Percentiles rank a stretch among this genome's conserved stretches.
Conservation (phyloP, 202 grass and related monocot species). For the Carex sylvatica region DNA sequence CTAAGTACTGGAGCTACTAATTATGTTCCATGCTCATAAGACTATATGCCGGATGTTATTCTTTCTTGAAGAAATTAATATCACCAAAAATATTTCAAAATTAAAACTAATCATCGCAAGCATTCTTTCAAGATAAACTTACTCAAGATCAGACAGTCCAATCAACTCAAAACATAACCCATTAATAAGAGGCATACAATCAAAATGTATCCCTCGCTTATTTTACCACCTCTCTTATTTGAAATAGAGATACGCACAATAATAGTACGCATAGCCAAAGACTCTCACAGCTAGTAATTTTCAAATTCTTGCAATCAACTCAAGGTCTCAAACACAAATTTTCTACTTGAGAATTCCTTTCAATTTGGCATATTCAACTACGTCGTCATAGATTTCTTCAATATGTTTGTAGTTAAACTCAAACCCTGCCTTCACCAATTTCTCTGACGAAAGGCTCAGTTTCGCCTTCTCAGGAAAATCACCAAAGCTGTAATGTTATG, state of each 20-base stretch:
- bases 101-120: too few relatives aligned
- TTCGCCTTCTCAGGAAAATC: slow-evolving; percentile 35
- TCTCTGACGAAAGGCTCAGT: slow-evolving; percentile 48
- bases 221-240: background rate
- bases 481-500: slow-evolving; percentile 45
- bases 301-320: background rate
- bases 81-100: too few relatives aligned
- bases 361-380: slow-evolving; percentile 44
- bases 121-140: background rate
- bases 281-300: background rate
- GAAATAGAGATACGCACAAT: background rate
- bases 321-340: background rate
- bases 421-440: slow-evolving; percentile 56
- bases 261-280: background rate
- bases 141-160: background rate
- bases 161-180: background rate
- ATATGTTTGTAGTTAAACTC: slow-evolving; percentile 51
- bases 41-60: too few relatives aligned
- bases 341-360: slow-evolving; percentile 34
- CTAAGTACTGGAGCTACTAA: too few relatives aligned
- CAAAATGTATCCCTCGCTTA: background rate
- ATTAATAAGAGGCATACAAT: background rate
- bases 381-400: slow-evolving; percentile 52
- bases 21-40: too few relatives aligned
- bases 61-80: too few relatives aligned